Evolutionary conservation across 257 asterid species (phyloP).

Genomic region (Solanum verrucosum): DNA sequence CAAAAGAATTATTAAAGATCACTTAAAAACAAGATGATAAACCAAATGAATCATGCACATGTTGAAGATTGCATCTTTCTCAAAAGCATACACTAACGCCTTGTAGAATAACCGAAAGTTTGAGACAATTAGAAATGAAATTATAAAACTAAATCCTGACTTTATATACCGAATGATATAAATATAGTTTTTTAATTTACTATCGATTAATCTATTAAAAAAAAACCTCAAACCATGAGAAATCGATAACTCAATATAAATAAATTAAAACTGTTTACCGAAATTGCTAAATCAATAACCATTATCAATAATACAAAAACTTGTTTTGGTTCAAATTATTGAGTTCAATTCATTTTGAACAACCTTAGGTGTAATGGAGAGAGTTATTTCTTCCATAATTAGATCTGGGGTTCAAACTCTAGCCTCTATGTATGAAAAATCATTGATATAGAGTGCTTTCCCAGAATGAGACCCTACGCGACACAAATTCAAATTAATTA

Average conservation of each 20-base stretch:
- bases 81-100: not conserved
- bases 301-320: too few relatives aligned
- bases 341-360: not conserved
- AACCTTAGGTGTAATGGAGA: too few relatives aligned
- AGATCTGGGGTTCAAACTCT: not conserved
- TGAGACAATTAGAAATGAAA: too few relatives aligned
- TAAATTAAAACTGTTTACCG: accelerated
- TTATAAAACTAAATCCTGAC: too few relatives aligned
- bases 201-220: too few relatives aligned
- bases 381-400: too few relatives aligned
- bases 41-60: too few relatives aligned
- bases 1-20: too few relatives aligned
- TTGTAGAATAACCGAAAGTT: not conserved
- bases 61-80: not conserved
- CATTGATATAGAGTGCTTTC: not conserved
- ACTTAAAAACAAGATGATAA: too few relatives aligned
- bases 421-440: too few relatives aligned
- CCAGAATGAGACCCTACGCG: not conserved
- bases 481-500: not conserved
- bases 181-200: not conserved
- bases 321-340: too few relatives aligned
- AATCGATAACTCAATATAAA: not conserved
- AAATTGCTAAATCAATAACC: not conserved
- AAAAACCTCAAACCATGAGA: not conserved
- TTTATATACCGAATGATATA: too few relatives aligned